A percentile compares a stretch with the other conserved stretches of the same genome.
phyloP scores from a whole-genome alignment of 495 filamentous ascomycete genomes.

The Aspergillus campestris region DNA sequence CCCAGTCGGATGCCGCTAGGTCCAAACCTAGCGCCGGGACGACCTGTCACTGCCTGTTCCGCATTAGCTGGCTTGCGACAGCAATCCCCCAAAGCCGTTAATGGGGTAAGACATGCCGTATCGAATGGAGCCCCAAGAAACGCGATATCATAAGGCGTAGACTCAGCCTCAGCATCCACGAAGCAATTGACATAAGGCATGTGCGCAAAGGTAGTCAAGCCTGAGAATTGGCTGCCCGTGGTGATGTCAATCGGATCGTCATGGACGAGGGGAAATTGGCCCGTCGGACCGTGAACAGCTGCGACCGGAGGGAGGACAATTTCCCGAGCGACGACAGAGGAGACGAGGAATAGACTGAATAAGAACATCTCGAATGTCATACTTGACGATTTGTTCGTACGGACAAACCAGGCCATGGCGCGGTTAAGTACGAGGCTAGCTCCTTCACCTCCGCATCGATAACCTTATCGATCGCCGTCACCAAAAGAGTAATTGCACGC shows the following conservation, averaged over 20 bases:
- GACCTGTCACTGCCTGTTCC: conserved; percentile 28
- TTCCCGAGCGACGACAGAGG: conserved; percentile 17
- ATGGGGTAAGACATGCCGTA: conserved; percentile 18
- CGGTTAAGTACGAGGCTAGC: too few species aligned
- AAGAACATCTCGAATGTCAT: too few species aligned
- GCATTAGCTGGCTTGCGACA: too few species aligned
- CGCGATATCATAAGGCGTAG: conserved; percentile 21
- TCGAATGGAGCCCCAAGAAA: conserved; percentile 44
- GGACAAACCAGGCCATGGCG: too few species aligned
- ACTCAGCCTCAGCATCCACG: conserved; percentile 7
- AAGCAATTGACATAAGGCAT: conserved; percentile 39
- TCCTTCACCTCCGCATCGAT: too few species aligned
- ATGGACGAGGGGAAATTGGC: conserved; percentile 11
- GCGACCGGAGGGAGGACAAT: conserved; percentile 32
- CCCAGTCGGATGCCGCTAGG: conserved; percentile 41
- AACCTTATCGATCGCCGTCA: too few species aligned
- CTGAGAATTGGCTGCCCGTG: conserved; percentile 24
- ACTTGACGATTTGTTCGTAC: not conserved
- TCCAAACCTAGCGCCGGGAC: conserved; percentile 44
- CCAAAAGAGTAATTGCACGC: not conserved
- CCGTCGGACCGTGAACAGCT: conserved; percentile 6
- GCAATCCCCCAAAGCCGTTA: too few species aligned
- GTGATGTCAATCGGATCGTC: conserved; percentile 18
- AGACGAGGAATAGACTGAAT: not conserved
- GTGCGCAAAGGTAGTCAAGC: conserved; percentile 43